Base-by-base conservation (phyloP, 2,329 filamentous ascomycete species). In the Penicillium glabrum region DNA sequence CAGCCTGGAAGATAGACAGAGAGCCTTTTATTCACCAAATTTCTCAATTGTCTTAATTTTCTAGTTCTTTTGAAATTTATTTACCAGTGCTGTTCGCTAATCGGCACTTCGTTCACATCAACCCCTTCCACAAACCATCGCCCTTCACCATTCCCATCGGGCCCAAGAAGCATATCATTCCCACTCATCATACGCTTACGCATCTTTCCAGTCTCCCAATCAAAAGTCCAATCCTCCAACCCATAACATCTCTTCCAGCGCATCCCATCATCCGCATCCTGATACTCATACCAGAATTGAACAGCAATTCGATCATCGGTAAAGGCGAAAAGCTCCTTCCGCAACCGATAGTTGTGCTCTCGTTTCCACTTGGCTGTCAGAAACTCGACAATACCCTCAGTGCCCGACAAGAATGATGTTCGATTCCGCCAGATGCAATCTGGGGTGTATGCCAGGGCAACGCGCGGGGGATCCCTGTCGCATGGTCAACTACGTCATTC, bases 161-260 rank as follows among this genome's bases (percentile, higher is more conserved):
- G 67, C 1, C 77, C 78, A 41, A 80, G 64, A 6, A 78, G 45
- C 16, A 79, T 47, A 62, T 80, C 77, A 66, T 79, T 80, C 5
- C 76, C 78, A 59, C 76, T 77, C 78, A 80, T 80, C 72, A 77
- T 76, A 35, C 77, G 69, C 67, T 79, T 79, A 33, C 69, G 58
- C 78, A 80, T 80, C 66, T 77, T 77, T 1, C 78, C 74, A 1
- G 69, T 65, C 51, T 75, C 70, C 16, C 64, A 66, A 55, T 79
- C 75, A 65, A 77, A 80, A 0, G 77, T 80, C 78, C 78, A 80
- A 57, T 80, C 75, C 61, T 80, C 77, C 11, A 96, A 82, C 0
- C 91, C 91, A 68, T 96, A 96, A 45, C 89, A 92, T n/a, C 90
- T 82, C 82, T 89, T 93, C 91, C 91, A 96, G 71, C 90, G 72